Base-by-base conservation (phyloP, 75 land plant species). In the Pinus taeda region DNA sequence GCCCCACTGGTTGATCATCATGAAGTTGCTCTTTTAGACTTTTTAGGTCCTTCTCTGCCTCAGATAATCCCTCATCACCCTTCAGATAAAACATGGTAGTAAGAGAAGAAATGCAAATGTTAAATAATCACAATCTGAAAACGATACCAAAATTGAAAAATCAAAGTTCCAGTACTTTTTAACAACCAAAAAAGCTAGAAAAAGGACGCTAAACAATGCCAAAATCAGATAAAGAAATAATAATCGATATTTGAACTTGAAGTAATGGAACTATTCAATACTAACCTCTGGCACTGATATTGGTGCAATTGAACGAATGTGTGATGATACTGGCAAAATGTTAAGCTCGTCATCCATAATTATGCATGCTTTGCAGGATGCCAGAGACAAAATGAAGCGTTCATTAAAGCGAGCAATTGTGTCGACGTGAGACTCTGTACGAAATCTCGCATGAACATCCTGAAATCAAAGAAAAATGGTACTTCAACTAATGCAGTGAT, bases 271-370 rank as follows among this genome's bases (percentile, higher is more conserved):
- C 18, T 17, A 11, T 55, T 30, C 75, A n/a, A 61, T 77, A 22
- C n/a, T 57, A 81, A 97, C 99, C 93, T 95, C 91, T 21, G 78
- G 65, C 26, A 83, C 75, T 17, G 93, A 75, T 59, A 90, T 79
- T 20, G 98, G 83, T 4, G 83, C 56, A 33, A 97, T 87, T 39
- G 90, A 87, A 59, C 86, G 89, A 59, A 93, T 85, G 77, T 93
- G 98, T 36, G 99, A 91, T 55, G 99, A 97, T 60, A 97, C 85
- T 26, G 92, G 96, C 63, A 97, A 73, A 75, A 95, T 88, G 75
- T 97, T 97, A 33, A 97, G 80, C 71, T 97, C 98, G 80, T 97
- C 99, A 82, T 97, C 99, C 98, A 97, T 91, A n/a, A 95, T 85
- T 21, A 91, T 76, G 70, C 98, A 97, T 65, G 98, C 83, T 82